These are phyloP conservation scores for Fusarium hainanense DNA, from an alignment of 2,329 filamentous ascomycete genomes.

Conservation along the genomic window DNA sequence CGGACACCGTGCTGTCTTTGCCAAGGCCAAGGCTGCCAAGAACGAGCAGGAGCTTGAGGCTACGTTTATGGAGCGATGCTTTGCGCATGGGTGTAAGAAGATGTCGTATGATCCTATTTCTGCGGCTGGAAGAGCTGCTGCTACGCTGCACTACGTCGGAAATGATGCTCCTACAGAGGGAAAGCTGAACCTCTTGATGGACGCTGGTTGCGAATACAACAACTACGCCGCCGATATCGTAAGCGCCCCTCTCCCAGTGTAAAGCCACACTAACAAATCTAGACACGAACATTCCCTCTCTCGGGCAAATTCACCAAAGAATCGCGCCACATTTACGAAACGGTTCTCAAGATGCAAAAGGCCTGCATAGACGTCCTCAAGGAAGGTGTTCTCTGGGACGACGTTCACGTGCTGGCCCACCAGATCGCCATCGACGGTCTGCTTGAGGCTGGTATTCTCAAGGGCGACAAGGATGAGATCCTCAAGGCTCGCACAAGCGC, in stretches of 20 bases:
- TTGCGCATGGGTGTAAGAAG: constrained; percentile 79
- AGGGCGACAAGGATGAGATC: constrained; percentile 75
- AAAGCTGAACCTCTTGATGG: constrained; percentile 84
- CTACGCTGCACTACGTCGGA: constrained; percentile 87
- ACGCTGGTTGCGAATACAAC: constrained; percentile 82
- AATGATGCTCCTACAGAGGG: constrained; percentile 76
- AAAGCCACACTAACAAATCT: too few relatives aligned
- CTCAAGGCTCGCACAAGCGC: constrained; percentile 82
- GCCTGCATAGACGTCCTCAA: constrained; percentile 79
- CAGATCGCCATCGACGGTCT: constrained; percentile 84
- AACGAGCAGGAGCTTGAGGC: constrained; percentile 89
- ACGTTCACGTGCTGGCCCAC: constrained; percentile 83
- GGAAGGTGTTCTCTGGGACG: constrained; percentile 81
- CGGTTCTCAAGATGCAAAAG: constrained; percentile 88
- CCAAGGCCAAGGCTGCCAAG: constrained; percentile 69
- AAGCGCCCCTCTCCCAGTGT: constrained; percentile 13
- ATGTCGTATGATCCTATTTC: constrained; percentile 92
- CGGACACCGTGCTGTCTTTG: constrained; percentile 72
- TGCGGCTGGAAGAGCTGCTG: constrained; percentile 81
- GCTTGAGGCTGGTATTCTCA: constrained; percentile 78
- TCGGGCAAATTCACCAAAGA: constrained; percentile 76
- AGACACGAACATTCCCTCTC: constrained; percentile 90
- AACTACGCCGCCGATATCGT: constrained; percentile 78
- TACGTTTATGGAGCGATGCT: constrained; percentile 79
- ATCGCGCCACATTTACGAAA: constrained; percentile 79